phyloP scores from a whole-genome alignment of 257 asterid genomes.

The Nicotiana paniculata region DNA sequence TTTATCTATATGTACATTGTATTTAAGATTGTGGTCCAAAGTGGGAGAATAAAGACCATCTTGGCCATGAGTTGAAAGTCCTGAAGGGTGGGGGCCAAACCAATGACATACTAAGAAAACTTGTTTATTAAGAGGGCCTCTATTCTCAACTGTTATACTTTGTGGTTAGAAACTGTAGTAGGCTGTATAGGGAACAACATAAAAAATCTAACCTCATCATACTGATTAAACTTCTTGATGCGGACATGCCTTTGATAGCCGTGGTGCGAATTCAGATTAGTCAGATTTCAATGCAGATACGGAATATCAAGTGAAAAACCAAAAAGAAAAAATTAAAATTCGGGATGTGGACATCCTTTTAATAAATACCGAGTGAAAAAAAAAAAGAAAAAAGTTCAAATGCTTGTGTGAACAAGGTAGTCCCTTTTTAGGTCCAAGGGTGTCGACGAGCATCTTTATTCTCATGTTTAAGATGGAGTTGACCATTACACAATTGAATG shows the following conservation, averaged over 20 bases:
- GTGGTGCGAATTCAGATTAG: too few species aligned
- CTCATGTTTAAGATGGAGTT: slow-evolving; percentile 7
- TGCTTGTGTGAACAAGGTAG: background rate
- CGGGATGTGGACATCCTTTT: too few species aligned
- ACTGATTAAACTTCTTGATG: background rate
- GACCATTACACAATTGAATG: slow-evolving; percentile 8
- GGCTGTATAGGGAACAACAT: background rate
- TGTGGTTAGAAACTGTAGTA: background rate
- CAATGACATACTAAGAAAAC: slow-evolving; percentile 39
- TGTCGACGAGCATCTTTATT: background rate
- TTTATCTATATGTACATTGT: background rate
- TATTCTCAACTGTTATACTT: background rate
- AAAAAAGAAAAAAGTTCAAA: too few species aligned
- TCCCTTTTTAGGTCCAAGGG: slow-evolving; percentile 7
- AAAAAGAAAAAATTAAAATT: too few species aligned
- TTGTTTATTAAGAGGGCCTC: slow-evolving; percentile 12
- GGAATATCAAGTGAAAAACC: too few species aligned
- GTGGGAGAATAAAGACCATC: slow-evolving; percentile 33
- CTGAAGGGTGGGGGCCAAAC: slow-evolving; percentile 33
- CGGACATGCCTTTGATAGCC: too few species aligned
- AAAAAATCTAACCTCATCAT: background rate
- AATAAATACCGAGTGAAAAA: too few species aligned
- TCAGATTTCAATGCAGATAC: too few species aligned
- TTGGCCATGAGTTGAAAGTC: slow-evolving; percentile 43
- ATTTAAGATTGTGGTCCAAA: slow-evolving; percentile 39